Evolutionary conservation across 345 rosid genomes (phyloP).

Genomic region (Cardamine resedifolia): DNA sequence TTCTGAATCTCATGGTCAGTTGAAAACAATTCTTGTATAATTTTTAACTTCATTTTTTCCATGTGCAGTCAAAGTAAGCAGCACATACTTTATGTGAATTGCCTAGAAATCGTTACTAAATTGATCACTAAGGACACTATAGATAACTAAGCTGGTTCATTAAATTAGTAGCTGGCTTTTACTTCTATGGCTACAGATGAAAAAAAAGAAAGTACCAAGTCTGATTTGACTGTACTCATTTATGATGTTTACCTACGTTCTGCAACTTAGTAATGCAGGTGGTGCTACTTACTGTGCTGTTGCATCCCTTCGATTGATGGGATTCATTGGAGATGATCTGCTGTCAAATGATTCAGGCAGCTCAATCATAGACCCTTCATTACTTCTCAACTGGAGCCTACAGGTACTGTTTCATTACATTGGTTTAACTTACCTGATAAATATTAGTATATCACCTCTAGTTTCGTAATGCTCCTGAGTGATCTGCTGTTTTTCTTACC

Average conservation of each 20-base stretch:
- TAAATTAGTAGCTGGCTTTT: background rate
- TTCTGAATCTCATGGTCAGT: slow-evolving; percentile 97
- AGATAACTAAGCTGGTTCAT: slow-evolving; percentile 3
- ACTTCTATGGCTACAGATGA: background rate
- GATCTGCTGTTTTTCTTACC: background rate
- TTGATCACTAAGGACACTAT: background rate
- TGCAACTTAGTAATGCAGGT: slow-evolving; percentile 69
- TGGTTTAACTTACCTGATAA: background rate
- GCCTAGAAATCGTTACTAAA: background rate
- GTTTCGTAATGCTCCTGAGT: background rate
- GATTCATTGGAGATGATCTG: slow-evolving; percentile 65
- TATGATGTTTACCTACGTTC: slow-evolving; percentile 41
- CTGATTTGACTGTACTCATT: background rate
- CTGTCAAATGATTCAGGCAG: slow-evolving; percentile 45
- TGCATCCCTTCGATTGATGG: slow-evolving; percentile 86
- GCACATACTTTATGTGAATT: background rate
- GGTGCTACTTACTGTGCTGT: slow-evolving; percentile 95
- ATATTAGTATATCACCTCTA: background rate
- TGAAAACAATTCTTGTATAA: slow-evolving; percentile 20
- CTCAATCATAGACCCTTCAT: slow-evolving; percentile 49
- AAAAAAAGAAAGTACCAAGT: background rate
- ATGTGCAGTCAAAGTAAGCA: background rate
- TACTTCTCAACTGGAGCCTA: slow-evolving; percentile 73
- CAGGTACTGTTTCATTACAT: slow-evolving; percentile 45
- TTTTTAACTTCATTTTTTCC: background rate